A percentile compares a stretch with the other conserved stretches of the same genome.
Conservation (phyloP, 768 basidiomycete species). For the Gyrodon lividus region DNA sequence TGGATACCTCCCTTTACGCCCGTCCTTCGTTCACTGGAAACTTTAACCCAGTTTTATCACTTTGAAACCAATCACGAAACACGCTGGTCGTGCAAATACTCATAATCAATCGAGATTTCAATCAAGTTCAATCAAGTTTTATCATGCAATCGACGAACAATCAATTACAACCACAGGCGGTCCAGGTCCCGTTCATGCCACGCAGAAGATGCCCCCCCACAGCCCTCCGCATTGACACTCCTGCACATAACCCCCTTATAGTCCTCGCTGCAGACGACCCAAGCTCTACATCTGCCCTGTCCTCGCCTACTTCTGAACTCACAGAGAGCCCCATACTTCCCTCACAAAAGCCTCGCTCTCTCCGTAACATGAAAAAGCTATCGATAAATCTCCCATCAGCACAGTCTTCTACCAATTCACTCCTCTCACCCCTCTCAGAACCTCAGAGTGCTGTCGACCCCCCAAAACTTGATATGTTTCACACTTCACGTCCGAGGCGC, state of each 20-base stretch:
- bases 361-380: conserved; percentile 74
- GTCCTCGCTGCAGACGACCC: conserved; percentile 45
- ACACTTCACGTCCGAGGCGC: conserved; percentile 49
- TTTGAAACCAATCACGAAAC: conserved; percentile 14
- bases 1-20: background rate
- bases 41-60: conserved; percentile 9
- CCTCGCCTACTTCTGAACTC: conserved; percentile 52
- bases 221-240: conserved; percentile 58
- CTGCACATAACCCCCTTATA: conserved; percentile 47
- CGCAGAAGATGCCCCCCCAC: conserved; percentile 54
- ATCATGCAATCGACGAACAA: conserved; percentile 26
- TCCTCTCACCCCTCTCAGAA: conserved; percentile 35
- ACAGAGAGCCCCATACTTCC: conserved; percentile 44
- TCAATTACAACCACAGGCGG: conserved; percentile 28
- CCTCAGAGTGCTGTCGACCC: conserved; percentile 34
- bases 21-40: conserved; percentile 19
- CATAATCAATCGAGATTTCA: conserved; percentile 19
- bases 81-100: conserved; percentile 38
- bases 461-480: conserved; percentile 30
- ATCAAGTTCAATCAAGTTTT: conserved; percentile 16
- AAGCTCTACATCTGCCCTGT: conserved; percentile 46
- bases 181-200: conserved; percentile 34
- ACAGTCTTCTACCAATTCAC: conserved; percentile 55
- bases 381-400: conserved; percentile 67
- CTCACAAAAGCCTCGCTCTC: conserved; percentile 42